phyloP scores from a whole-genome alignment of 2,329 filamentous ascomycete species.

The Ploettnerulaceae sp. region DNA sequence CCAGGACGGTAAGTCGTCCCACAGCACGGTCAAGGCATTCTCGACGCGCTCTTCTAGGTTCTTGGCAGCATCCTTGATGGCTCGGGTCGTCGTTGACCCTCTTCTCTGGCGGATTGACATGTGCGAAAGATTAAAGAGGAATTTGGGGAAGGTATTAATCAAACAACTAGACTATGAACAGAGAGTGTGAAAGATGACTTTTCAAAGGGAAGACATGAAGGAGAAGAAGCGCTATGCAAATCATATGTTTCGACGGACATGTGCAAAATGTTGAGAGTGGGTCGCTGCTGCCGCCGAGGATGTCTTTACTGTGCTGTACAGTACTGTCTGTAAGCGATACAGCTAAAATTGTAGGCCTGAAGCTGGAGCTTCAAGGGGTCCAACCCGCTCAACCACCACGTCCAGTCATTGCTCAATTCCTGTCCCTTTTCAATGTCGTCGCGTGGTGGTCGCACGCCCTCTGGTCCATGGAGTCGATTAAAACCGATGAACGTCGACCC shows the following conservation, averaged over 20 bases:
- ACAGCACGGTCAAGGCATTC: constrained; percentile 41
- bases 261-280: constrained; percentile 14
- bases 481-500: constrained; percentile 72
- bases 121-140: neutral
- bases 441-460: constrained; percentile 37
- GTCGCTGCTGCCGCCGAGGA: constrained; percentile 4
- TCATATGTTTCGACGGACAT: constrained; percentile 1
- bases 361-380: neutral
- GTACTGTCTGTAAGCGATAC: too few species aligned
- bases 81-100: constrained; percentile 24
- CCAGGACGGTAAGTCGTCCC: constrained; percentile 49
- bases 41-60: constrained; percentile 34
- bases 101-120: constrained; percentile 31
- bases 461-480: constrained; percentile 63
- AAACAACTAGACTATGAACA: too few species aligned
- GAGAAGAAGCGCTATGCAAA: neutral
- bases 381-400: neutral
- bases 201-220: neutral
- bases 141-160: neutral
- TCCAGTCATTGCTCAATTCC: neutral
- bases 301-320: too few species aligned
- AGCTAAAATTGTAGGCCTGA: constrained; percentile 2
- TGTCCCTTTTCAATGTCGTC: constrained; percentile 25
- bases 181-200: neutral
- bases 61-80: constrained; percentile 23